Evolutionary conservation across 371 early-diverging fungal species (phyloP).

Genomic region (Haplosporangium sp.): DNA sequence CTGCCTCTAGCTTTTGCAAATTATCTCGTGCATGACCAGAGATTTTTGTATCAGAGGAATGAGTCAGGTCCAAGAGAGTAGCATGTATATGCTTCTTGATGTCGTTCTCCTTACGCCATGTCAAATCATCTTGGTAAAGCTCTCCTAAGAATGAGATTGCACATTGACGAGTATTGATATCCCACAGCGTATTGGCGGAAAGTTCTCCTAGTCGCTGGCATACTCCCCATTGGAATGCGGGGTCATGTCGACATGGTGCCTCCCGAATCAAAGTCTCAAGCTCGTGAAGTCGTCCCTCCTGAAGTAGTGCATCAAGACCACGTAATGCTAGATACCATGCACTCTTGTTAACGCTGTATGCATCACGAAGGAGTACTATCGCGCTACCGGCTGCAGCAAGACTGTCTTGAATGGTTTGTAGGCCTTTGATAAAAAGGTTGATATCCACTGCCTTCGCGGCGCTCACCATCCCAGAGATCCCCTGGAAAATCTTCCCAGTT

Average conservation of each 20-base stretch:
- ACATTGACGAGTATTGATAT: background rate
- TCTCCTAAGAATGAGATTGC: constrained; percentile 14
- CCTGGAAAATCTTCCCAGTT: background rate
- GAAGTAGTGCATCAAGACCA: constrained; percentile 3
- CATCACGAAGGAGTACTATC: background rate
- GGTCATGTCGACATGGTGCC: too few species aligned
- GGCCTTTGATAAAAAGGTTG: background rate
- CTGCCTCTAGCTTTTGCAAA: too few species aligned
- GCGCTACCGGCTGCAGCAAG: background rate
- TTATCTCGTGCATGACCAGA: too few species aligned
- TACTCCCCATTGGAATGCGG: too few species aligned
- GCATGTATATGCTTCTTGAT: constrained; percentile 8
- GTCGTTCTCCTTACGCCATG: constrained; percentile 3
- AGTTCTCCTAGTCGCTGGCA: background rate
- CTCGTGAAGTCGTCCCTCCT: constrained; percentile 6
- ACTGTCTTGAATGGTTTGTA: constrained; percentile 2
- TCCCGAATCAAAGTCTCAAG: background rate
- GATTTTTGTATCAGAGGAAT: background rate
- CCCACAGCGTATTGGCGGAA: constrained; percentile 13
- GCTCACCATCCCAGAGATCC: background rate
- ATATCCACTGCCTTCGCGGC: constrained; percentile 14
- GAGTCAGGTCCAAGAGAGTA: background rate
- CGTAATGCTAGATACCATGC: background rate
- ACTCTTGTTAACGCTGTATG: constrained; percentile 4
- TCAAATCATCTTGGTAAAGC: constrained; percentile 8